Conservation (phyloP, 108 stramenopile species). For the Pseudonitzschia pungens region DNA sequence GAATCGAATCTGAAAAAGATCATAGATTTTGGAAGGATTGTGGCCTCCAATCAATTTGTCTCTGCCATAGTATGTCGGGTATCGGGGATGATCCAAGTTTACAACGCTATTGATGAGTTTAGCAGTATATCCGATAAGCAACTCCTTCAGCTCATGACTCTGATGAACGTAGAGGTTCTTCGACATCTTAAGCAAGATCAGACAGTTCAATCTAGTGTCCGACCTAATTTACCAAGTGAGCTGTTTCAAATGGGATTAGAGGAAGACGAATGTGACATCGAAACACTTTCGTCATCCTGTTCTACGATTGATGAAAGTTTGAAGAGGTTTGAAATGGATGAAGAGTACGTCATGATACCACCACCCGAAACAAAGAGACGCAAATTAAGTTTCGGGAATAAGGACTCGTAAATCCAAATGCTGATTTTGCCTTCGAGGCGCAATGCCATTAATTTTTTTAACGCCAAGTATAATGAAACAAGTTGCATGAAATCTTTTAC, state of each 20-base stretch:
- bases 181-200: background rate
- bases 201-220: background rate
- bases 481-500: too few relatives aligned
- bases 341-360: background rate
- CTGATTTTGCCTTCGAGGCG: too few relatives aligned
- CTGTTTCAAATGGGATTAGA: background rate
- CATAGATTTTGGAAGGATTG: background rate
- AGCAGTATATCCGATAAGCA: background rate
- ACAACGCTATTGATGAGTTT: background rate
- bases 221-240: background rate
- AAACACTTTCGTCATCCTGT: background rate
- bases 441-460: too few relatives aligned
- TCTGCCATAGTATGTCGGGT: background rate
- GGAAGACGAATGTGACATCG: background rate
- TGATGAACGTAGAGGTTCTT: background rate
- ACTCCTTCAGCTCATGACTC: background rate
- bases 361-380: background rate
- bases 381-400: background rate
- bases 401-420: background rate
- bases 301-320: background rate
- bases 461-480: too few relatives aligned
- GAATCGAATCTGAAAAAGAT: slow-evolving; percentile 2
- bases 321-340: background rate
- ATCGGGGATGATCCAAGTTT: background rate
- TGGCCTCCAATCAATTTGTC: background rate